phyloP scores from a whole-genome alignment of 176 grass and related monocot species.

The Rhynchospora pubera region DNA sequence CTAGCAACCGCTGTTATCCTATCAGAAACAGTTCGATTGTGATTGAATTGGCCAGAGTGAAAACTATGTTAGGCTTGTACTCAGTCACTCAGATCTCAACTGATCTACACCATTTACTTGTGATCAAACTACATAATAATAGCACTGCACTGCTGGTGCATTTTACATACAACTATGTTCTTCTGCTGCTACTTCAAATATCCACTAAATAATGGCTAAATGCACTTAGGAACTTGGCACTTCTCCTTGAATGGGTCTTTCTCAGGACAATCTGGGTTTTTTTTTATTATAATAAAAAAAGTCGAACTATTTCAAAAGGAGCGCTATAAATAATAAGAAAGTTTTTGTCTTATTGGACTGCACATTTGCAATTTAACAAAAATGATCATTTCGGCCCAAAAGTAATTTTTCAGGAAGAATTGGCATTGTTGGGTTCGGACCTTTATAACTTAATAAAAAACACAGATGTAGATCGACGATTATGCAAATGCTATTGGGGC shows the following conservation, averaged over 20 bases:
- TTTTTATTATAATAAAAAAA: background rate
- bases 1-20: background rate
- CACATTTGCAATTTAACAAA: background rate
- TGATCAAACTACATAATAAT: background rate
- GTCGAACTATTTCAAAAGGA: background rate
- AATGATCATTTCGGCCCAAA: background rate
- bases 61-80: background rate
- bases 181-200: background rate
- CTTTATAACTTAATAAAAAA: background rate
- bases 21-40: background rate
- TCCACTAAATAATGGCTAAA: background rate
- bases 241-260: background rate
- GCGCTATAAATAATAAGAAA: background rate
- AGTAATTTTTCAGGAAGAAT: background rate
- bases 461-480: background rate
- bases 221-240: background rate
- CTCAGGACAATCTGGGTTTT: background rate
- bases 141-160: background rate
- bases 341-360: background rate
- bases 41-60: background rate
- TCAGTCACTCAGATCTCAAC: background rate
- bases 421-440: background rate
- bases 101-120: background rate
- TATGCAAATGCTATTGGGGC: background rate
- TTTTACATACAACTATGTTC: background rate